Base-by-base conservation (phyloP, 805 yeast species). In the Candida fluviatilis region DNA sequence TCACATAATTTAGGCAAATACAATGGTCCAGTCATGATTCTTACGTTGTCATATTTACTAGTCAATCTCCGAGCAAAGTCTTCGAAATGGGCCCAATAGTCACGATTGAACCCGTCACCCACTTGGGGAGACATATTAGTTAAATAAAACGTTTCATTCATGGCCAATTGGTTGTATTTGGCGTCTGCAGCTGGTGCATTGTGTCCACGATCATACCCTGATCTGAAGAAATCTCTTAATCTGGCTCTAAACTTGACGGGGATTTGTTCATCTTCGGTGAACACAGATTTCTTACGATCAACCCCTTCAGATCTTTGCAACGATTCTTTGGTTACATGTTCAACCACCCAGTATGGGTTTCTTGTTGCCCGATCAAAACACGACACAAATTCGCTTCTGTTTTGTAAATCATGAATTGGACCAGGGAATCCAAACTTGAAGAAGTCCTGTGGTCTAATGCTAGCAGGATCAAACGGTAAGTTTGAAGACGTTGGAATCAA, bases 141-240 rank as follows among this genome's bases (percentile, higher is more conserved):
- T 50, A 93, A 66, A 46, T 69, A 78, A 54, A 93, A 93, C 0
- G 99, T 93, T 58, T 91, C 95, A 61, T 93, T 83, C 98, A 93
- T 91, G 14, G 97, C 97, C 14, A 58, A 50, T 62, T 93, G 99
- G 23, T 80, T 78, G 64, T 79, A 93, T 57, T 87, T 89, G 18
- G 98, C 97, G 59, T 93, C 85, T 0, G 98, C 98, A 4, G 99
- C 99, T 3, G 99, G 97, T 0, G 96, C 97, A 52, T 86, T 88
- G 62, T 93, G 99, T 4, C 99, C 99, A 47, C 98, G 69, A 60
- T 93, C 99, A 61, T 87, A 93, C 1, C 99, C 99, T 23, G 93
- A 82, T 50, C 98, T 75, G 70, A 91, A 93, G 59, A 84, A 93
- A 62, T 93, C 98, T 43, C 80, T 73, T 39, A 93, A 67, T 37